Conservation (phyloP, 768 basidiomycete species). For the Leccinum obscurum region DNA sequence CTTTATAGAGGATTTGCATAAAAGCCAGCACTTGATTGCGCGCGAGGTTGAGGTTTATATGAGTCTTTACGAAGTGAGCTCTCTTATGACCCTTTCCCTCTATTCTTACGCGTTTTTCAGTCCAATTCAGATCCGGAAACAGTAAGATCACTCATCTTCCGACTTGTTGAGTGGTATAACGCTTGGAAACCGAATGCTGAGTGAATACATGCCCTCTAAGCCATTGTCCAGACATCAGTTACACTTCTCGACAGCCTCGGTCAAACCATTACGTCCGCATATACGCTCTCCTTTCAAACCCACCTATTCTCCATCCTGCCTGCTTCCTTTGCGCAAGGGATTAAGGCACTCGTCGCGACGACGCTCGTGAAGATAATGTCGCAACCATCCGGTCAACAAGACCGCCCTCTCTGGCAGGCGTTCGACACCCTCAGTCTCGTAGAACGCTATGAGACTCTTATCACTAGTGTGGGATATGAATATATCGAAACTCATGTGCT, state of each 20-base stretch:
- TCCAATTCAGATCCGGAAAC: conserved; percentile 45
- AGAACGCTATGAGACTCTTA: conserved; percentile 80
- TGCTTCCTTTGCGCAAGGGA: conserved; percentile 60
- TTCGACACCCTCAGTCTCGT: conserved; percentile 74
- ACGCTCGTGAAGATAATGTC: conserved; percentile 43
- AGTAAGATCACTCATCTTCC: conserved; percentile 54
- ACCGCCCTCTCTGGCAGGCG: conserved; percentile 50
- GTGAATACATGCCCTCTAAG: conserved; percentile 38
- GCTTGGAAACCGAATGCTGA: conserved; percentile 72
- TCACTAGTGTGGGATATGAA: conserved; percentile 83
- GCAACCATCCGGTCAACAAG: conserved; percentile 30
- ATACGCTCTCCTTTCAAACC: conserved; percentile 70
- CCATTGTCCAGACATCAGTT: conserved; percentile 1
- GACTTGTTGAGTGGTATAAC: conserved; percentile 69
- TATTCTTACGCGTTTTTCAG: conserved; percentile 32
- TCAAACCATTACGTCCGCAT: conserved; percentile 56
- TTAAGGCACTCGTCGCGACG: conserved; percentile 64
- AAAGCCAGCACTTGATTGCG: conserved; percentile 56
- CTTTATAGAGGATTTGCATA: conserved; percentile 59
- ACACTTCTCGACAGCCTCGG: conserved; percentile 50
- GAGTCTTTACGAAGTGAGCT: conserved; percentile 58
- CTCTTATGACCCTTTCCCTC: neutral
- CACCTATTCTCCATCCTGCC: conserved; percentile 73
- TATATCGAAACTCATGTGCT: conserved; percentile 77
- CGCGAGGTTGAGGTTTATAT: conserved; percentile 61